Conservation (phyloP, 2,329 filamentous ascomycete species). For the Talaromyces verruculosus region DNA sequence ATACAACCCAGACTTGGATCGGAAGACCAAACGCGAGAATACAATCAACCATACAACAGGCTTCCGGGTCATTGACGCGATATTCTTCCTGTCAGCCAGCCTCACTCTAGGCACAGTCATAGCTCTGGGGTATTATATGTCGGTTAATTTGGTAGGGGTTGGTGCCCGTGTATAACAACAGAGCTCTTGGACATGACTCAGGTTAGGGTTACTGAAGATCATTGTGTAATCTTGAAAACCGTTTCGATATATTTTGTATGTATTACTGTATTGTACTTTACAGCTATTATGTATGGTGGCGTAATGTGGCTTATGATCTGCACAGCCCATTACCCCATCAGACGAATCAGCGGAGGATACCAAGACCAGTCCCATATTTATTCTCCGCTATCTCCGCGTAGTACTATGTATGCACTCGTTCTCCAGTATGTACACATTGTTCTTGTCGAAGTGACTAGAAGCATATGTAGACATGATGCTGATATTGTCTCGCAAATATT, state of each 20-base stretch:
- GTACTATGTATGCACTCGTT: not conserved
- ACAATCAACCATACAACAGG: not conserved
- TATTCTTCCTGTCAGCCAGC: not conserved
- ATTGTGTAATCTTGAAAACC: not conserved
- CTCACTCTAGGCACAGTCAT: not conserved
- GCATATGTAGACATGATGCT: not conserved
- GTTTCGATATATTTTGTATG: not conserved
- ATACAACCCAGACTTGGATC: not conserved
- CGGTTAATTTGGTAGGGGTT: not conserved
- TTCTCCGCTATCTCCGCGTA: not conserved
- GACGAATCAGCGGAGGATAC: not conserved
- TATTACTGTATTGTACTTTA: not conserved
- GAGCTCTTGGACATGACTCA: not conserved
- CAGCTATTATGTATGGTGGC: not conserved
- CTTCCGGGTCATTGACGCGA: not conserved
- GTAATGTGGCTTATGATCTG: conserved; percentile 2
- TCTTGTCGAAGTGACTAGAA: not conserved
- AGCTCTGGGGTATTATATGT: not conserved
- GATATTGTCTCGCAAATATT: not conserved
- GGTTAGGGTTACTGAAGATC: not conserved
- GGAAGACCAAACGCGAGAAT: not conserved
- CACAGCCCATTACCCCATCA: not conserved
- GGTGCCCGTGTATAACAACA: not conserved
- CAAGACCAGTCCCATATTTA: not conserved
- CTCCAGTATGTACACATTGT: not conserved